Evolutionary conservation across 352 stramenopile species (phyloP).

Genomic region (Globisporangium camurandrum): DNA sequence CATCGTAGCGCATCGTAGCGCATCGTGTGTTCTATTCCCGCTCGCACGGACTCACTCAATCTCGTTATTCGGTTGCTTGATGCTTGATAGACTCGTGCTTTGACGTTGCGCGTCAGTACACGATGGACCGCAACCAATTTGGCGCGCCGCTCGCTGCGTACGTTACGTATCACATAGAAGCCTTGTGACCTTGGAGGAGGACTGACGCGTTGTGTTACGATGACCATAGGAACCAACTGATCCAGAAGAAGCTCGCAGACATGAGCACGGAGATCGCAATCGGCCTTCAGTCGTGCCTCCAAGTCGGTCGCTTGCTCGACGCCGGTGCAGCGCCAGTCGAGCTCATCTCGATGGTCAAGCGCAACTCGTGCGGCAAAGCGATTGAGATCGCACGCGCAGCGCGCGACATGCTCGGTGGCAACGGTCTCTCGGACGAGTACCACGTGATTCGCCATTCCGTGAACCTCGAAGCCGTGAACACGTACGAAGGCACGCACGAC

Average conservation of each 20-base stretch:
- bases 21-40: background rate
- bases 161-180: constrained; percentile 7
- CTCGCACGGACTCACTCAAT: background rate
- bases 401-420: constrained; percentile 97
- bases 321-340: constrained; percentile 67
- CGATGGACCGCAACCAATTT: constrained; percentile 94
- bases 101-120: constrained; percentile 91
- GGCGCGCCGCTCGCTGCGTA: constrained; percentile 92
- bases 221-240: constrained; percentile 90
- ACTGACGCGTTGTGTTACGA: background rate
- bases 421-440: constrained; percentile 98
- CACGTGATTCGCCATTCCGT: constrained; percentile 97
- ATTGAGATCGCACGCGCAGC: constrained; percentile 89
- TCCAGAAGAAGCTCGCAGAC: constrained; percentile 98
- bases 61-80: background rate
- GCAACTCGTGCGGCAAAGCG: constrained; percentile 94
- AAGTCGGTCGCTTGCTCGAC: constrained; percentile 91
- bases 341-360: constrained; percentile 94
- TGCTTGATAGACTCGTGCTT: constrained; percentile 84
- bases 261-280: constrained; percentile 96
- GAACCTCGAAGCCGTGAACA: constrained; percentile 98
- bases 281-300: constrained; percentile 87
- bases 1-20: background rate
- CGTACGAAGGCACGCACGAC: constrained; percentile 98
- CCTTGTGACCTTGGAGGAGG: background rate